Evolutionary conservation across 352 stramenopile species (phyloP).

Genomic region (Globisporangium middletonii): DNA sequence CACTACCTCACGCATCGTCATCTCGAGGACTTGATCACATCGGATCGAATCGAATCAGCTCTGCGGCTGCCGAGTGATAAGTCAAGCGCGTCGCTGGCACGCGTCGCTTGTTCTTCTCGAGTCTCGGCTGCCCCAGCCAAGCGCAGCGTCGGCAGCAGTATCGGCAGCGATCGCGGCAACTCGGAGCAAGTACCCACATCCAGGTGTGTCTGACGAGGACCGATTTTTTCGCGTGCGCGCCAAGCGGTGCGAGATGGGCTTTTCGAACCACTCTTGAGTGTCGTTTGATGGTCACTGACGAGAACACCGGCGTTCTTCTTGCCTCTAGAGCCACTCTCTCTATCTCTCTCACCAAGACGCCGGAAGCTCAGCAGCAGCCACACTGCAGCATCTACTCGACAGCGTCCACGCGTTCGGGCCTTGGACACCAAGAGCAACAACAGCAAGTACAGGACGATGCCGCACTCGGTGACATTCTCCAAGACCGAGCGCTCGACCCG

Average conservation of each 20-base stretch:
- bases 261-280: neutral
- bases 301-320: neutral
- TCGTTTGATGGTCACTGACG: neutral
- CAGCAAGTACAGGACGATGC: neutral
- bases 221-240: conserved; percentile 8
- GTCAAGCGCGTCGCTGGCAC: conserved; percentile 6
- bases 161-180: too few species aligned
- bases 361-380: neutral
- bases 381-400: neutral
- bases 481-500: conserved; percentile 5
- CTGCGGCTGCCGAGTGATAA: neutral
- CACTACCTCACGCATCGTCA: neutral
- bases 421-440: neutral
- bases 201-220: neutral
- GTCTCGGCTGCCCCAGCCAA: neutral
- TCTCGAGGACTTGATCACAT: neutral
- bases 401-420: too few species aligned
- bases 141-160: neutral
- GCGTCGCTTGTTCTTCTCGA: neutral
- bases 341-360: neutral
- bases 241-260: conserved; percentile 4
- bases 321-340: neutral
- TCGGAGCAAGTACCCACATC: conserved; percentile 5
- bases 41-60: neutral
- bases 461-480: conserved; percentile 10